Evolutionary conservation across 495 filamentous ascomycete species (phyloP), one percentile per base, ranked within the genome.

Genomic region (Staphylotrichum longicolle): DNA sequence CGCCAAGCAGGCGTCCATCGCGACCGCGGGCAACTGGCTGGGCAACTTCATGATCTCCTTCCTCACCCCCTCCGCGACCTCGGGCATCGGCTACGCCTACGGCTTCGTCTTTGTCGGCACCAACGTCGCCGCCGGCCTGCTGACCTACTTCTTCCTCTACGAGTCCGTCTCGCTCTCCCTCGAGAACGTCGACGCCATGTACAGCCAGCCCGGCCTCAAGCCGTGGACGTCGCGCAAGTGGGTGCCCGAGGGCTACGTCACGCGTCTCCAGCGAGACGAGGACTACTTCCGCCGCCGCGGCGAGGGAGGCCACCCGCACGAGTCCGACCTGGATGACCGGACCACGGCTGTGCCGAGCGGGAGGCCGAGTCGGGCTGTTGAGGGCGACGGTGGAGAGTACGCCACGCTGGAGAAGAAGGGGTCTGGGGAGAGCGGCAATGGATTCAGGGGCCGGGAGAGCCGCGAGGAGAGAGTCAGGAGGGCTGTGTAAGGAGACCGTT

Each of bases 41-140:
- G 90, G 85, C 81, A 92, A 91, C 72, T 92, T 93, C 79, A 72
- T 93, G 64, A 86, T 94, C 67, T 85, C 86, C 10, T 91, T 94
- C 81, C 89, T 93, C 77, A 91, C 90, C 3, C 89, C 90, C 7
- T 87, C 89, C 72, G 90, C 91, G 68, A 84, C 80, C 44, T 70
- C 71, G 20, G 78, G 82, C 41, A 93, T 95, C 64, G 79, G 84
- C 62, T 93, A 85, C 75, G 74, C 78, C 32, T 93, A 91, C 74
- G 90, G 91, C 40, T 93, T 89, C 72, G 83, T 95, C 62, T 92
- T 93, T 65, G 89, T 87, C 4, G 84, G 71, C 4, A 90, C 86
- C 77, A 88, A 84, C 69, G 74, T 89, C 63, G 74, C 80, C 5
- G 89, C 79, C 15, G 80, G 80, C n/a, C 54, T 86, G 4, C 68